Conservation (phyloP, 1,139 yeast genomes). For the Debaryomycetaceae sp. region DNA sequence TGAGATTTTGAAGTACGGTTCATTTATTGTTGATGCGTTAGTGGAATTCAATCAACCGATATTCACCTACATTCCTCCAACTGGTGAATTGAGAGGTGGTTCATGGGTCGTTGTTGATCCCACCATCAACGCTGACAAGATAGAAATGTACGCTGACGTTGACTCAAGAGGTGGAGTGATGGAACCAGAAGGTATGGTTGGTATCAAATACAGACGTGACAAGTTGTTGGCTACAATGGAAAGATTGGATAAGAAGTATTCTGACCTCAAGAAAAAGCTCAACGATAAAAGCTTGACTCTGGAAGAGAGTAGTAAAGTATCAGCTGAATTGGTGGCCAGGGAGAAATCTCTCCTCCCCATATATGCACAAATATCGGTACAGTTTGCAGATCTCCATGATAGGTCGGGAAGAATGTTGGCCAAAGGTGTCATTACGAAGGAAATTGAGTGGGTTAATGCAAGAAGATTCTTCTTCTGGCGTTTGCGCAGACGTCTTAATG, state of each 20-base stretch:
- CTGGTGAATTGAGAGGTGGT: constrained; percentile 98
- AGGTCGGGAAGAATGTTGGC: constrained; percentile 97
- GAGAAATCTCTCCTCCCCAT: constrained; percentile 81
- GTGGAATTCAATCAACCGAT: constrained; percentile 96
- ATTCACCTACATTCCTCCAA: constrained; percentile 94
- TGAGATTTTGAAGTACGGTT: constrained; percentile 94
- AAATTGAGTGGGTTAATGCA: constrained; percentile 79
- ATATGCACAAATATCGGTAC: constrained; percentile 88
- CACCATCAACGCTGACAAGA: constrained; percentile 91
- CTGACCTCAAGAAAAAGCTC: constrained; percentile 59
- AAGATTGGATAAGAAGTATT: constrained; percentile 78
- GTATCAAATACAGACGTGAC: constrained; percentile 93
- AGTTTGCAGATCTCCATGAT: constrained; percentile 96
- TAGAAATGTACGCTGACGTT: constrained; percentile 98
- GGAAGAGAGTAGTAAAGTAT: constrained; percentile 64
- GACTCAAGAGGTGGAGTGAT: constrained; percentile 98
- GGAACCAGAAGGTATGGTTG: constrained; percentile 99
- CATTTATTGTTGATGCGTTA: constrained; percentile 93
- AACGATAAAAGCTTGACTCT: constrained; percentile 48
- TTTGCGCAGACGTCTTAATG: constrained; percentile 91
- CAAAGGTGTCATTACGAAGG: constrained; percentile 84
- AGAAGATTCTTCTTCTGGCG: constrained; percentile 99
- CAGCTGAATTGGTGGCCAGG: constrained; percentile 69
- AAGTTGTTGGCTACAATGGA: constrained; percentile 85
- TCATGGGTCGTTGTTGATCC: constrained; percentile 99